phyloP scores from a whole-genome alignment of 345 rosid species.

The Moringa oleifera region DNA sequence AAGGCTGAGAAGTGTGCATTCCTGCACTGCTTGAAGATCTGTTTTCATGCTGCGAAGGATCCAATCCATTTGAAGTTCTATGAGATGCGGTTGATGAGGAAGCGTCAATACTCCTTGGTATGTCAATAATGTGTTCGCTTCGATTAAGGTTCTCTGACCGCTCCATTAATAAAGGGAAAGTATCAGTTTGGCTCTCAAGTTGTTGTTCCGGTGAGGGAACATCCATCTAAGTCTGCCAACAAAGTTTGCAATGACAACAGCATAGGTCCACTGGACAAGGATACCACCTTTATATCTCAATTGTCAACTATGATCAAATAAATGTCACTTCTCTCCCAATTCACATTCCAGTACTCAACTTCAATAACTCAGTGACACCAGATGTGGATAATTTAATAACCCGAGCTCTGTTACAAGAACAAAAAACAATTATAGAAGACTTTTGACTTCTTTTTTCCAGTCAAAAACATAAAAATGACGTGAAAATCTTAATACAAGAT shows the following conservation, averaged over 20 bases:
- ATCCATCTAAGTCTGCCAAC: conserved; percentile 66
- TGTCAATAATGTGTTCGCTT: conserved; percentile 62
- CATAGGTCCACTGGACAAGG: conserved; percentile 34
- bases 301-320: conserved; percentile 1
- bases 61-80: conserved; percentile 49
- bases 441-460: too few species aligned
- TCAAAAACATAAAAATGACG: too few species aligned
- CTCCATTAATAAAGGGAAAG: conserved; percentile 71
- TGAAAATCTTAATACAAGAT: too few species aligned
- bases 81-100: conserved; percentile 37
- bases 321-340: neutral
- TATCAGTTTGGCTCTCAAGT: conserved; percentile 36
- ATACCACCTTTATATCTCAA: conserved; percentile 7
- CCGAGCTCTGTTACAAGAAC: conserved; percentile 17
- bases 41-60: conserved; percentile 43
- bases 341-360: conserved; percentile 6
- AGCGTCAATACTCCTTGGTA: conserved; percentile 39
- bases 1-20: conserved; percentile 33
- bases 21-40: conserved; percentile 39
- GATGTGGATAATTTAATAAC: conserved; percentile 14
- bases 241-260: conserved; percentile 19
- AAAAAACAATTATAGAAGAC: neutral
- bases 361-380: conserved; percentile 18
- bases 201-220: conserved; percentile 49
- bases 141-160: conserved; percentile 34